These are phyloP conservation scores for Millerozyma acaciae DNA, from an alignment of 805 yeast species.

Conservation along the genomic window DNA sequence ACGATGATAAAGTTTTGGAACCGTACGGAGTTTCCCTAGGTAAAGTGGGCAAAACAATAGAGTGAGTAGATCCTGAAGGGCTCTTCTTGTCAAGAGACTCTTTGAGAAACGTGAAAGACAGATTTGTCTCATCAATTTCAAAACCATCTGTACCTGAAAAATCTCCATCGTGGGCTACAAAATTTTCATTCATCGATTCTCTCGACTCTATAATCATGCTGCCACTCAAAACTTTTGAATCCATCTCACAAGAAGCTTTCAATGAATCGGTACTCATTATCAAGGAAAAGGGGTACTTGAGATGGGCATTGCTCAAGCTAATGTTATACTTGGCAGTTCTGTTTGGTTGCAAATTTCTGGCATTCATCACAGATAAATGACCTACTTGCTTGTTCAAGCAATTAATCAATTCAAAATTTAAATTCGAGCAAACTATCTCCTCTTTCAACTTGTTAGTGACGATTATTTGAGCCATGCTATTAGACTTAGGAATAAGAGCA, in stretches of 20 bases:
- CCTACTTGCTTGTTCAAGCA: conserved; percentile 24
- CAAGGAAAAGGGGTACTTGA: conserved; percentile 31
- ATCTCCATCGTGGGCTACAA: not conserved
- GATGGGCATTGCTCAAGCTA: conserved; percentile 25
- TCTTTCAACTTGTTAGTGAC: conserved; percentile 25
- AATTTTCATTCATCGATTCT: not conserved
- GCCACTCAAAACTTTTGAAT: conserved; percentile 21
- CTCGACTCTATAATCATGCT: conserved; percentile 6
- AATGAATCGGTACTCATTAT: conserved; percentile 18
- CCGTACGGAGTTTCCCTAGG: conserved; percentile 22
- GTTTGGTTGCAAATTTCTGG: conserved; percentile 29
- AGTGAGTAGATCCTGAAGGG: conserved; percentile 18
- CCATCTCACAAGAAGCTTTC: conserved; percentile 20
- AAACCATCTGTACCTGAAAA: too few relatives aligned
- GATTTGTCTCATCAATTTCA: too few relatives aligned
- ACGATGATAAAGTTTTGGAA: conserved; percentile 10
- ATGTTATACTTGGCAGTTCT: conserved; percentile 32
- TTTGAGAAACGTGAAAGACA: not conserved
- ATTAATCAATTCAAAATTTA: conserved; percentile 26
- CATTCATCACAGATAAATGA: conserved; percentile 26
- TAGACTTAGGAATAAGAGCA: conserved; percentile 27
- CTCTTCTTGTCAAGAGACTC: not conserved
- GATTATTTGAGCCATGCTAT: conserved; percentile 27
- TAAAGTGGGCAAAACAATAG: conserved; percentile 28
- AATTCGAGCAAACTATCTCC: conserved; percentile 26